Evolutionary conservation across 75 land plant genomes (phyloP).

Genomic region (Picea glauca): DNA sequence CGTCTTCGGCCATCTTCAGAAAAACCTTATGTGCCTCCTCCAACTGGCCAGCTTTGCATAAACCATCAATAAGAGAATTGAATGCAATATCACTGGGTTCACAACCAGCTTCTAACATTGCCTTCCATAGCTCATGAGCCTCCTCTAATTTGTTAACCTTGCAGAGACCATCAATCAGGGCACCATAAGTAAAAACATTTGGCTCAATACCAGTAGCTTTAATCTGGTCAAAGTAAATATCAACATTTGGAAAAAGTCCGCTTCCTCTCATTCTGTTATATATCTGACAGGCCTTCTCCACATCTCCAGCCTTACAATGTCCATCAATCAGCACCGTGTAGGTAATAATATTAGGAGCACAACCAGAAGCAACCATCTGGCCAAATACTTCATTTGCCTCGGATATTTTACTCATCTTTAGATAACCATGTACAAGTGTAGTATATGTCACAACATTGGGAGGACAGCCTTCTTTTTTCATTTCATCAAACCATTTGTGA

Average conservation of each 20-base stretch:
- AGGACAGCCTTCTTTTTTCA: conserved; percentile 50
- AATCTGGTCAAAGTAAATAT: conserved; percentile 38
- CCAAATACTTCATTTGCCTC: conserved; percentile 55
- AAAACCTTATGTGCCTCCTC: conserved; percentile 67
- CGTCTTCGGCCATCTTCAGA: conserved; percentile 51
- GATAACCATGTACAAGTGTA: conserved; percentile 68
- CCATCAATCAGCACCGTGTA: conserved; percentile 80
- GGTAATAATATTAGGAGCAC: conserved; percentile 60
- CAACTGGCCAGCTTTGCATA: conserved; percentile 66
- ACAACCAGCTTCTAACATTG: conserved; percentile 50
- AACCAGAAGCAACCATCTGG: conserved; percentile 45
- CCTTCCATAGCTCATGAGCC: conserved; percentile 59
- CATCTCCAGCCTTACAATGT: conserved; percentile 58
- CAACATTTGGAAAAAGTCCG: conserved; percentile 28
- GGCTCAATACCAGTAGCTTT: conserved; percentile 31
- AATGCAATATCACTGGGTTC: conserved; percentile 62
- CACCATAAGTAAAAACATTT: conserved; percentile 77
- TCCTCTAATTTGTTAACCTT: conserved; percentile 52
- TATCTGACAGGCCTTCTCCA: conserved; percentile 54
- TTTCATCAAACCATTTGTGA: conserved; percentile 52
- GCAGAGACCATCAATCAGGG: conserved; percentile 78
- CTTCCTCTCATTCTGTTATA: conserved; percentile 54
- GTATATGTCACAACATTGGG: conserved; percentile 86
- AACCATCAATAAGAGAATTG: conserved; percentile 80
- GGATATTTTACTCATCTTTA: conserved; percentile 42